These are phyloP conservation scores for Amaranthus cruentus DNA, from an alignment of 148 eudicot genomes.

Conservation along the genomic window DNA sequence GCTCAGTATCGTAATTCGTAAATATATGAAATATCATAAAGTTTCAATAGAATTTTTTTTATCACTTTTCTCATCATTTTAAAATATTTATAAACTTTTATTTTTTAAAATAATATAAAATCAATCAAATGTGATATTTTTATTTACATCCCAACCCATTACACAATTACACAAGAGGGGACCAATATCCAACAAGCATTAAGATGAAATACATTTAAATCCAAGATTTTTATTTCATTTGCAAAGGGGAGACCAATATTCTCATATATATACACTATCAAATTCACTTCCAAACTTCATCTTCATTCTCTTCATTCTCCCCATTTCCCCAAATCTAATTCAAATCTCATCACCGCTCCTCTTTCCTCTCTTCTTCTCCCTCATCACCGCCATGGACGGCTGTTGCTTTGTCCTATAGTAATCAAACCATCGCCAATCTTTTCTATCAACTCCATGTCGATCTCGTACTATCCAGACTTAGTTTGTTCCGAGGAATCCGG, in stretches of 20 bases:
- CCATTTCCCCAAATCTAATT: slow-evolving; percentile 7
- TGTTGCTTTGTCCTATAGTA: neutral
- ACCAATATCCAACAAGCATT: neutral
- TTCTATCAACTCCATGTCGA: slow-evolving; percentile 34
- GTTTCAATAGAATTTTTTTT: no score
- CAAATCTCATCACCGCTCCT: neutral
- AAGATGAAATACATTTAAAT: neutral
- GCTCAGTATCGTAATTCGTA: no score
- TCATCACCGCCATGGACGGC: slow-evolving; percentile 8
- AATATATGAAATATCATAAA: no score
- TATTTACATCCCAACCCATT: no score
- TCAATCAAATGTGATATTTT: no score
- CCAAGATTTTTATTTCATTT: neutral
- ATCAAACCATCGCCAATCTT: neutral
- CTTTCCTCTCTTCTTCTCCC: slow-evolving; percentile 1
- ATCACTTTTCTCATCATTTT: no score
- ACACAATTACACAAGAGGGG: neutral
- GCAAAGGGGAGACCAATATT: neutral
- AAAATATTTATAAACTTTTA: no score
- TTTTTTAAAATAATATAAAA: no score
- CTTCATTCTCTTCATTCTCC: slow-evolving; percentile 2
- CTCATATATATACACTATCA: slow-evolving; percentile 11
- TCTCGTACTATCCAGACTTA: slow-evolving; percentile 53
- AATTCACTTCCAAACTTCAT: slow-evolving; percentile 8
- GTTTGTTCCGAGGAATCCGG: slow-evolving; percentile 69